Conservation (phyloP, 108 stramenopile species). For the Skeletonema costatum region DNA sequence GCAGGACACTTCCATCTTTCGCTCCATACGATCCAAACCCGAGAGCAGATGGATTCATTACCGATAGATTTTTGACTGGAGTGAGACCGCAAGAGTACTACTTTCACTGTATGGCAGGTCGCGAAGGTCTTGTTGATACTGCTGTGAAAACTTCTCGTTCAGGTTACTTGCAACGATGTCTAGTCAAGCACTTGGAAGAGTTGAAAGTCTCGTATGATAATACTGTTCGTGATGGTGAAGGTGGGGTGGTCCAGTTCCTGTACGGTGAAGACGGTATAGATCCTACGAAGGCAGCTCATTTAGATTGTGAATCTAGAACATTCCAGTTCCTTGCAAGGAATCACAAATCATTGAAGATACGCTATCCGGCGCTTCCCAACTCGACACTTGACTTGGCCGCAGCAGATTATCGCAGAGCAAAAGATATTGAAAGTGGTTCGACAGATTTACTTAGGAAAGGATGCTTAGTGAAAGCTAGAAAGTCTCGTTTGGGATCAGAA, state of each 20-base stretch:
- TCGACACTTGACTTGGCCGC: constrained; percentile 67
- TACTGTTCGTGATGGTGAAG: constrained; percentile 98
- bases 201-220: constrained; percentile 95
- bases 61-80: constrained; percentile 98
- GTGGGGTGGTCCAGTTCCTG: constrained; percentile 97
- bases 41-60: constrained; percentile 98
- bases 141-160: constrained; percentile 99
- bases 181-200: constrained; percentile 98
- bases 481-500: constrained; percentile 63
- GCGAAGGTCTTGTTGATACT: constrained; percentile 96
- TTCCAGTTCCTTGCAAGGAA: constrained; percentile 92
- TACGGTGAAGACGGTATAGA: constrained; percentile 99
- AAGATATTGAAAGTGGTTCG: constrained; percentile 29
- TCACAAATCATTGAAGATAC: constrained; percentile 68
- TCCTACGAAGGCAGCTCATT: constrained; percentile 85
- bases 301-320: constrained; percentile 83
- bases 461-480: constrained; percentile 66
- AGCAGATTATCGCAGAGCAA: constrained; percentile 50
- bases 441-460: constrained; percentile 47
- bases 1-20: constrained; percentile 97
- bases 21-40: constrained; percentile 96
- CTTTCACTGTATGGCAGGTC: constrained; percentile 99
- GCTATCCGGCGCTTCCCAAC: constrained; percentile 59
- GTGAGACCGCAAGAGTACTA: constrained; percentile 98
- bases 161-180: constrained; percentile 98